Evolutionary conservation across 2,329 filamentous ascomycete species (phyloP).

Genomic region (Ceratocystis albifundus): DNA sequence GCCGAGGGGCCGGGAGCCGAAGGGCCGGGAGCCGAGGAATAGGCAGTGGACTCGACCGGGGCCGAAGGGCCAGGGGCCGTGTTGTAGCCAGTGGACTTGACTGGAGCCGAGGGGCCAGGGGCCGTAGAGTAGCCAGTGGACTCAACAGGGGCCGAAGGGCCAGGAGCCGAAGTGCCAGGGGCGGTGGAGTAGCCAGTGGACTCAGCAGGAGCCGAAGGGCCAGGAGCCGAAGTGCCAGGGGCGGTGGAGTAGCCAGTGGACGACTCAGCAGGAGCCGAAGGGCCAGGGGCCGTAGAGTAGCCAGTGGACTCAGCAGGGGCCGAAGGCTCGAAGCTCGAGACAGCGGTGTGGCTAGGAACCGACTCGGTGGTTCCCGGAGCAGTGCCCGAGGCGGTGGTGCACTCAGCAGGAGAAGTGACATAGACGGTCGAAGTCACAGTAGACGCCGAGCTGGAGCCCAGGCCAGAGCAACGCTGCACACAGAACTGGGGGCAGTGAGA

Average conservation of each 20-base stretch:
- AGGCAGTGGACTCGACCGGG: background rate
- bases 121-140: constrained; percentile 4
- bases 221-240: background rate
- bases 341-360: too few relatives aligned
- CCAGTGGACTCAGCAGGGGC: background rate
- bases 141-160: background rate
- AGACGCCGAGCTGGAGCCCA: constrained; percentile 11
- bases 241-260: background rate
- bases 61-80: background rate
- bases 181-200: background rate
- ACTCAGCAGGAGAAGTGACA: constrained; percentile 14
- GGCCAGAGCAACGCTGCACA: constrained; percentile 19
- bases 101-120: background rate
- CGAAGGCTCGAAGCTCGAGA: background rate
- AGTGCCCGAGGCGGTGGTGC: constrained; percentile 5
- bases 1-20: constrained; percentile 2
- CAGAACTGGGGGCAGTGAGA: constrained; percentile 20
- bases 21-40: constrained; percentile 3
- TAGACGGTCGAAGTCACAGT: constrained; percentile 21
- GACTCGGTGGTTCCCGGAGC: background rate
- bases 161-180: background rate
- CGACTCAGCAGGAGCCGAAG: background rate
- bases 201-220: background rate
- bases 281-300: constrained; percentile 2
- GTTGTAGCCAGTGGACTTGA: background rate